Conservation (phyloP, 208 protist species). For the Leishmania martiniquensis region DNA sequence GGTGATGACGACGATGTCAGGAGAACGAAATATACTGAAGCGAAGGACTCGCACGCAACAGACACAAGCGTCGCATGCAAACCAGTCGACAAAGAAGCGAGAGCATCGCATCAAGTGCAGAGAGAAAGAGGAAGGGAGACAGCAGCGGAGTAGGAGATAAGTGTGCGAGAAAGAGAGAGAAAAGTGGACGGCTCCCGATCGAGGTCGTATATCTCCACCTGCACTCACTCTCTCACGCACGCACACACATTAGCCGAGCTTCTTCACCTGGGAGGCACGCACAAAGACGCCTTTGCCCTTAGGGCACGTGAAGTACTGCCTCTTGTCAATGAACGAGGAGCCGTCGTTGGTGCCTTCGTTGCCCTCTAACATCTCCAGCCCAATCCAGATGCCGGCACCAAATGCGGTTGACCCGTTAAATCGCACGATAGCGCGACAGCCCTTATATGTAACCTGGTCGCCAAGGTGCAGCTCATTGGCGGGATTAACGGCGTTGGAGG, state of each 20-base stretch:
- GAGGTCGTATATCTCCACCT: not conserved
- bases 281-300: slow-evolving; percentile 92
- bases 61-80: slow-evolving; percentile 1
- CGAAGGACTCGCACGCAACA: not conserved
- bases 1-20: not conserved
- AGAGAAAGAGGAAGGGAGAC: not conserved
- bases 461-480: slow-evolving; percentile 77
- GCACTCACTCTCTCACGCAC: not conserved
- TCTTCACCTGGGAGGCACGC: slow-evolving; percentile 87
- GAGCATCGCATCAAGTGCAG: not conserved
- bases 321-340: slow-evolving; percentile 92
- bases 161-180: not conserved
- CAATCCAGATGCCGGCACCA: slow-evolving; percentile 87
- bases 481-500: slow-evolving; percentile 41
- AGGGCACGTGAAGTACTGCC: slow-evolving; percentile 90
- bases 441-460: slow-evolving; percentile 87
- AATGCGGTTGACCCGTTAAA: slow-evolving; percentile 88
- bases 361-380: slow-evolving; percentile 91
- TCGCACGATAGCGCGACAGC: slow-evolving; percentile 78
- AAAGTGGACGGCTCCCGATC: not conserved
- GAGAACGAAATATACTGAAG: not conserved
- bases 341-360: slow-evolving; percentile 91
- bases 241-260: slow-evolving; percentile 26
- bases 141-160: not conserved
- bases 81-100: not conserved